These are phyloP conservation scores for Coccomyxa subellipsoidea DNA, from an alignment of 163 green algal species.

Conservation along the genomic window DNA sequence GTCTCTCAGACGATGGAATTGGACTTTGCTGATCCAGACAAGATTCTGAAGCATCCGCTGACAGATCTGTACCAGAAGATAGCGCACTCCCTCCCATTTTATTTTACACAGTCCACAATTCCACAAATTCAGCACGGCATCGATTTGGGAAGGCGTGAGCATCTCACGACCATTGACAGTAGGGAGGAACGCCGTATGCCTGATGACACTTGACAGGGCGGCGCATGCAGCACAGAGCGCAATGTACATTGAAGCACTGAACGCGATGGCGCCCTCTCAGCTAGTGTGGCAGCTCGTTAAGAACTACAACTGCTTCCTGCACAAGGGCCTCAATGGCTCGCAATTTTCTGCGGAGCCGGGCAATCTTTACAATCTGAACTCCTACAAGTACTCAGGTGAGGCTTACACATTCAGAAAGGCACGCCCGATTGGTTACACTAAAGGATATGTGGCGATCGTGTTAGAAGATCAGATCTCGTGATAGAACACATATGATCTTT, in stretches of 20 bases:
- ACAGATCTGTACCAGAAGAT: not conserved
- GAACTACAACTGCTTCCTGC: constrained; percentile 48
- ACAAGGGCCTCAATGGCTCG: constrained; percentile 37
- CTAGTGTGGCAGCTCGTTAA: constrained; percentile 55
- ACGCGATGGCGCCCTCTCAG: constrained; percentile 15
- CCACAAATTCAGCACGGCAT: not conserved
- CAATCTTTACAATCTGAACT: constrained; percentile 47
- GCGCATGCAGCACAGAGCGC: too few species aligned
- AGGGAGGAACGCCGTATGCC: not conserved
- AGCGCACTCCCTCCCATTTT: not conserved
- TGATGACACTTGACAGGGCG: too few species aligned
- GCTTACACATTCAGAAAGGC: too few species aligned
- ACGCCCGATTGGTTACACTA: too few species aligned
- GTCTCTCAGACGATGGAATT: not conserved
- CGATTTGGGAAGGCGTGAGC: not conserved
- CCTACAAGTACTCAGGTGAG: constrained; percentile 49
- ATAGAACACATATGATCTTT: too few species aligned
- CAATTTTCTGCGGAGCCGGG: constrained; percentile 41
- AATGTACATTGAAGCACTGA: too few species aligned
- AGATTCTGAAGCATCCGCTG: not conserved
- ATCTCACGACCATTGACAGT: not conserved
- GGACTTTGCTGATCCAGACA: not conserved
- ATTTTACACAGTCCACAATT: not conserved
- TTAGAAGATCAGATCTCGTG: too few species aligned
- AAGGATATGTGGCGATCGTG: too few species aligned